A percentile compares a stretch with the other conserved stretches of the same genome.
Conservation (phyloP, 495 filamentous ascomycete genomes). For the Penicillium salamii region DNA sequence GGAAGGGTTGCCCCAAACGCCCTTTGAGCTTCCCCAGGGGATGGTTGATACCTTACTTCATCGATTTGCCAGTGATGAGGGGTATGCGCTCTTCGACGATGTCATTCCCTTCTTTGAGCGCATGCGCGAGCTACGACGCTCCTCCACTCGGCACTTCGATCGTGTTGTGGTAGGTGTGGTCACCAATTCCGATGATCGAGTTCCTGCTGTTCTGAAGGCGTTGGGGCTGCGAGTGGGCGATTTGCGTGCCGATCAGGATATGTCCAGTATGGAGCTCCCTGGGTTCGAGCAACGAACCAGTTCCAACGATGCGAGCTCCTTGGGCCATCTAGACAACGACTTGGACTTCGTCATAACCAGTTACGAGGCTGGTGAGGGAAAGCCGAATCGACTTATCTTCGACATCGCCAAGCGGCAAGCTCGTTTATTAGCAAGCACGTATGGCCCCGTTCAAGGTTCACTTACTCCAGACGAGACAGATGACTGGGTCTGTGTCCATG, state of each 20-base stretch:
- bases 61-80: slow-evolving; percentile 59
- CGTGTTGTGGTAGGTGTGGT: slow-evolving; percentile 60
- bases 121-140: slow-evolving; percentile 26
- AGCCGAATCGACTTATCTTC: slow-evolving; percentile 65
- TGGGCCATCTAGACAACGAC: slow-evolving; percentile 29
- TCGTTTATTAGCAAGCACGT: not conserved
- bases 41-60: slow-evolving; percentile 54
- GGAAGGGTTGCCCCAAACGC: not conserved
- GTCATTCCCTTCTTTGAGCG: slow-evolving; percentile 51
- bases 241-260: slow-evolving; percentile 31
- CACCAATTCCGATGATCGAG: slow-evolving; percentile 76
- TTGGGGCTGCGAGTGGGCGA: slow-evolving; percentile 57
- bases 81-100: slow-evolving; percentile 58
- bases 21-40: slow-evolving; percentile 29
- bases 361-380: slow-evolving; percentile 69
- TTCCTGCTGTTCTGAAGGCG: slow-evolving; percentile 57
- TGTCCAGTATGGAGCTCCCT: slow-evolving; percentile 32
- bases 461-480: not conserved
- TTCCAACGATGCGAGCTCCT: slow-evolving; percentile 5
- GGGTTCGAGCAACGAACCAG: slow-evolving; percentile 35
- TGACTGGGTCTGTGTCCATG: slow-evolving; percentile 44
- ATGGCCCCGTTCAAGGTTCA: not conserved
- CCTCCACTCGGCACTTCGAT: slow-evolving; percentile 14
- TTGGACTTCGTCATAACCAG: slow-evolving; percentile 67
- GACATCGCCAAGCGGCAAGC: slow-evolving; percentile 53